Conservation (phyloP, 805 yeast genomes). For the Metschnikowia amazonensis region DNA sequence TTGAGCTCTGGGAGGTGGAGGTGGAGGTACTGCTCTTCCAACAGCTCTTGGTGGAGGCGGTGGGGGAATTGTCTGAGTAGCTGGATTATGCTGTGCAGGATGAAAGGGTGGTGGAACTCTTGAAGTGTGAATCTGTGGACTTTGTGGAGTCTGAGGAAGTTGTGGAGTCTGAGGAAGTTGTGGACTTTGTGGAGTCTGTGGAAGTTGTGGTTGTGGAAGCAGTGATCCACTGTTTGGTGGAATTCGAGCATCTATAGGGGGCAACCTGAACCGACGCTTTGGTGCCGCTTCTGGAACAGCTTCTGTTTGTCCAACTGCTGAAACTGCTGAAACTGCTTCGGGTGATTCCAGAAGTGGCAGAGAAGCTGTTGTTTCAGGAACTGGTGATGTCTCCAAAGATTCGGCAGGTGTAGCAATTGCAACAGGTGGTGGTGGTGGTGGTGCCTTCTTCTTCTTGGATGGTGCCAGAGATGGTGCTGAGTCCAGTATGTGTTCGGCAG, state of each 20-base stretch:
- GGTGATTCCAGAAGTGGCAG: background rate
- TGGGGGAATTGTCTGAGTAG: background rate
- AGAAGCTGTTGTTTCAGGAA: slow-evolving; percentile 6
- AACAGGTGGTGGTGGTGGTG: slow-evolving; percentile 4
- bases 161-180: background rate
- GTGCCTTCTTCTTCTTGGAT: slow-evolving; percentile 1
- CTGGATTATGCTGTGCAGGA: background rate
- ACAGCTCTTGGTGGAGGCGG: background rate
- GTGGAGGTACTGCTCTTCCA: slow-evolving; percentile 5
- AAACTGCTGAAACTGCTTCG: too few species aligned
- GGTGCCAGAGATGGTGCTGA: background rate
- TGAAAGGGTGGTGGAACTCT: too few species aligned
- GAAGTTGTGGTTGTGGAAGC: background rate
- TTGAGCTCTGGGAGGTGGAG: slow-evolving; percentile 4
- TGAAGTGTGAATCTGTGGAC: too few species aligned
- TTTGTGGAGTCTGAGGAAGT: too few species aligned
- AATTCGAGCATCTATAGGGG: slow-evolving; percentile 10
- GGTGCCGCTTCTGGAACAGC: too few species aligned
- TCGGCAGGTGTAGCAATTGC: background rate
- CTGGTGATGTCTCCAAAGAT: slow-evolving; percentile 6
- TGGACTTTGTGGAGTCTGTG: background rate
- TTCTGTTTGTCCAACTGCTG: too few species aligned
- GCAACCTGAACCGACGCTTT: slow-evolving; percentile 11
- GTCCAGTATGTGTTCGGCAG: background rate
- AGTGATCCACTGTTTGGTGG: slow-evolving; percentile 2